Evolutionary conservation across 306 rosid genomes (phyloP).

Genomic region (Alnus rubra): DNA sequence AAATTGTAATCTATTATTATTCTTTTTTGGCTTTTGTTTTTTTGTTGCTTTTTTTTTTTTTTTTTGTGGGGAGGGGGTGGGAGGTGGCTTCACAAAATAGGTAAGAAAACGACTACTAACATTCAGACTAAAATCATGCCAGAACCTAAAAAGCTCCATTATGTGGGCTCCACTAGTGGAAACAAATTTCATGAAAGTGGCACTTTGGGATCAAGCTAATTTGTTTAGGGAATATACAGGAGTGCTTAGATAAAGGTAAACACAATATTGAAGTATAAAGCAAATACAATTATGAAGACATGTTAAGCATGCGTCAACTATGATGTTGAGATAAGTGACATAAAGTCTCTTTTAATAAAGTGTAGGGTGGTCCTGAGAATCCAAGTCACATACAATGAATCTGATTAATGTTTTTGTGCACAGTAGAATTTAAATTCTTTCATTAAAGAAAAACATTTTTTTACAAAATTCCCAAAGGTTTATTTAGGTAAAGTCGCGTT

Average conservation of each 20-base stretch:
- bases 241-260: conserved; percentile 49
- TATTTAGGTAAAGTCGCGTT: conserved; percentile 18
- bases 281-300: conserved; percentile 48
- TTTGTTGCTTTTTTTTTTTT: background rate
- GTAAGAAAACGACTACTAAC: conserved; percentile 24
- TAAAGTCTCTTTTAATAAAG: conserved; percentile 48
- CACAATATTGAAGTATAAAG: conserved; percentile 50
- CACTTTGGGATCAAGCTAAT: conserved; percentile 18
- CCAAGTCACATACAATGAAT: conserved; percentile 46
- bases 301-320: conserved; percentile 71
- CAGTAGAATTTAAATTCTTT: conserved; percentile 29
- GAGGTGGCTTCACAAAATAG: too few species aligned
- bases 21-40: background rate
- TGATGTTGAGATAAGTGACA: conserved; percentile 53
- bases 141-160: conserved; percentile 29
- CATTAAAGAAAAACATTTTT: conserved; percentile 23
- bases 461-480: conserved; percentile 18
- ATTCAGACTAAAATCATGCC: conserved; percentile 27
- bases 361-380: conserved; percentile 33
- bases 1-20: background rate
- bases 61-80: too few species aligned
- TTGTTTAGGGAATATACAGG: conserved; percentile 28
- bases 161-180: conserved; percentile 45
- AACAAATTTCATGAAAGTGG: conserved; percentile 29
- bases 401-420: conserved; percentile 12